Evolutionary conservation across 257 asterid species (phyloP).

Genomic region (Solanum stenotomum): DNA sequence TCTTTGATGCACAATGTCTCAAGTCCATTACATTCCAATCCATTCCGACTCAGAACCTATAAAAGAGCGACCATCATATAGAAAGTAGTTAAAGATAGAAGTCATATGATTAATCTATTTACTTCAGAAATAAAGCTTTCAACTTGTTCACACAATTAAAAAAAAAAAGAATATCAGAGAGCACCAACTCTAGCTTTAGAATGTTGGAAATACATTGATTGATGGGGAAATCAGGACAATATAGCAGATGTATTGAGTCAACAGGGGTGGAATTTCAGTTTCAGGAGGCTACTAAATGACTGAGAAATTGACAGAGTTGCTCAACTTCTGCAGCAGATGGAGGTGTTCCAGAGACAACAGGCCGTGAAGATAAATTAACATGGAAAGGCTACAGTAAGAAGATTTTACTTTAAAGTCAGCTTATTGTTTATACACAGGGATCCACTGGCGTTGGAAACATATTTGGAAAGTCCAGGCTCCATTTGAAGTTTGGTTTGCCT

Average conservation of each 20-base stretch:
- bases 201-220: not conserved
- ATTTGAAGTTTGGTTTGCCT: not conserved
- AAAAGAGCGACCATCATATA: not conserved
- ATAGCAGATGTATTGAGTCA: not conserved
- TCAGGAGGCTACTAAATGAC: not conserved
- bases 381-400: not conserved
- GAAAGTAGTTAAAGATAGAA: not conserved
- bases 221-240: not conserved
- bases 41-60: conserved; percentile 69
- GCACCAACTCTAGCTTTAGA: not conserved
- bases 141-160: not conserved
- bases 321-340: not conserved
- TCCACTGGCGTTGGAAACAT: not conserved
- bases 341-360: not conserved
- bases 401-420: not conserved
- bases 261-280: not conserved
- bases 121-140: not conserved
- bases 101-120: not conserved
- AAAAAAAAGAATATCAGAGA: not conserved
- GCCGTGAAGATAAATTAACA: not conserved
- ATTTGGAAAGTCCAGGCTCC: not conserved
- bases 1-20: conserved; percentile 56
- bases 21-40: conserved; percentile 62
- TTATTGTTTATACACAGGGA: not conserved
- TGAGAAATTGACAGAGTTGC: not conserved